These are phyloP conservation scores for Elaphomyces granulatus DNA, from an alignment of 495 filamentous ascomycete species.

Conservation along the genomic window DNA sequence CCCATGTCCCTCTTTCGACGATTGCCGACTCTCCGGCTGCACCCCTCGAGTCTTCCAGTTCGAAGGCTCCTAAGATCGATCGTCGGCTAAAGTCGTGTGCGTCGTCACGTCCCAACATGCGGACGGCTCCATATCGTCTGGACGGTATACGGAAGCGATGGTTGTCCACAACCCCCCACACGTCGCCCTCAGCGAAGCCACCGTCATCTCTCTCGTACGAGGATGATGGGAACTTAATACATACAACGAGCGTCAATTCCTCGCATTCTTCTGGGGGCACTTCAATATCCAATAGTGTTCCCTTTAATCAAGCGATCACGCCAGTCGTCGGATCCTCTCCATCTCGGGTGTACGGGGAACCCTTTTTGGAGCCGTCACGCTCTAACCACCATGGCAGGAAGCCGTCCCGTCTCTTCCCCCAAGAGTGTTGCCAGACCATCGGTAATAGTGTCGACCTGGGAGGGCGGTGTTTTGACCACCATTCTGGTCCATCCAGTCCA, in stretches of 20 bases:
- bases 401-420: slow-evolving; percentile 41
- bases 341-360: slow-evolving; percentile 32
- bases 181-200: slow-evolving; percentile 34
- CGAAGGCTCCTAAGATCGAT: slow-evolving; percentile 39
- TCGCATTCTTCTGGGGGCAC: slow-evolving; percentile 27
- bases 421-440: slow-evolving; percentile 53
- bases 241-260: slow-evolving; percentile 35
- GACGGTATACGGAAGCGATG: slow-evolving; percentile 50
- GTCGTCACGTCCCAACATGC: slow-evolving; percentile 46
- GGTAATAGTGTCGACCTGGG: slow-evolving; percentile 49
- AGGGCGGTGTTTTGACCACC: slow-evolving; percentile 33
- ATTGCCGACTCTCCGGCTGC: slow-evolving; percentile 45
- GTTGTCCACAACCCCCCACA: slow-evolving; percentile 54
- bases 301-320: too few relatives aligned
- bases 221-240: slow-evolving; percentile 21
- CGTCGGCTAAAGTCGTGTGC: slow-evolving; percentile 46
- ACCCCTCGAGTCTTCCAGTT: slow-evolving; percentile 39
- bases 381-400: slow-evolving; percentile 33
- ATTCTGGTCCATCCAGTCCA: slow-evolving; percentile 50
- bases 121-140: slow-evolving; percentile 48
- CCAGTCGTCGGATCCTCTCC: too few relatives aligned
- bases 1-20: slow-evolving; percentile 40
- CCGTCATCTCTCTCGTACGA: slow-evolving; percentile 38
- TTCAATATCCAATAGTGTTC: too few relatives aligned
- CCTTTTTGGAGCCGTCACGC: too few relatives aligned